Percentiles rank a stretch among this genome's conserved stretches.
Conservation (phyloP, 164 flowering plant genomes). For the Nymphaea thermarum region DNA sequence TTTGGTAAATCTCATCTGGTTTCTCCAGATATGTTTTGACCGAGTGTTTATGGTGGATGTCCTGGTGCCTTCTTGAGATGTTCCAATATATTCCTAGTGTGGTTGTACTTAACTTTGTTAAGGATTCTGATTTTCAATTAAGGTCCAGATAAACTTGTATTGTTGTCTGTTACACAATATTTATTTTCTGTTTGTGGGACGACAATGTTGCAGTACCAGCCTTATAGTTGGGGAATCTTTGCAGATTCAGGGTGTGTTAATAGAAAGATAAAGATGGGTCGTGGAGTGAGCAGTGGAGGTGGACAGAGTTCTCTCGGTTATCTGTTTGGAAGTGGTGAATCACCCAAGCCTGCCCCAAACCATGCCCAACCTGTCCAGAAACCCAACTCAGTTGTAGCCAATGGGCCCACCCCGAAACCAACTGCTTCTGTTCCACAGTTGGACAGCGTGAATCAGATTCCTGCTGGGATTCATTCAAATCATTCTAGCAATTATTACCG, state of each 20-base stretch:
- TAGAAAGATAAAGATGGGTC: constrained; percentile 23
- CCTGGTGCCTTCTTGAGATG: no score
- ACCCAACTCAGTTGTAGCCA: neutral
- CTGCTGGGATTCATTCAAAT: constrained; percentile 29
- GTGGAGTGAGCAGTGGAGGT: constrained; percentile 51
- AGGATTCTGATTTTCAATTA: no score
- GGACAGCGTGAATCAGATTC: constrained; percentile 25
- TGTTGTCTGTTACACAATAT: no score
- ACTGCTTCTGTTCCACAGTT: constrained; percentile 11
- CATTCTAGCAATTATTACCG: constrained; percentile 31
- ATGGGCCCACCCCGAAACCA: constrained; percentile 13
- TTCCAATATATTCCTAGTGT: no score
- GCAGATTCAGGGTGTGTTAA: neutral
- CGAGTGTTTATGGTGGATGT: no score
- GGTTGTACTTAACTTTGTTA: no score
- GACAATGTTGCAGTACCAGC: no score
- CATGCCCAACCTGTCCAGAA: constrained; percentile 8
- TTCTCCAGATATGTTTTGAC: no score
- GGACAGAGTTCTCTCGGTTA: constrained; percentile 48
- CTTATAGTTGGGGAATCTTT: neutral
- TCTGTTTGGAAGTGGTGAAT: constrained; percentile 42
- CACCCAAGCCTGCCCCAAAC: constrained; percentile 14
- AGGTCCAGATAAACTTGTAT: no score
- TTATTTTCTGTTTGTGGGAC: no score
- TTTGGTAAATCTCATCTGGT: no score